These are phyloP conservation scores for Candida pseudoglaebosa DNA, from an alignment of 805 yeast genomes.

Conservation along the genomic window DNA sequence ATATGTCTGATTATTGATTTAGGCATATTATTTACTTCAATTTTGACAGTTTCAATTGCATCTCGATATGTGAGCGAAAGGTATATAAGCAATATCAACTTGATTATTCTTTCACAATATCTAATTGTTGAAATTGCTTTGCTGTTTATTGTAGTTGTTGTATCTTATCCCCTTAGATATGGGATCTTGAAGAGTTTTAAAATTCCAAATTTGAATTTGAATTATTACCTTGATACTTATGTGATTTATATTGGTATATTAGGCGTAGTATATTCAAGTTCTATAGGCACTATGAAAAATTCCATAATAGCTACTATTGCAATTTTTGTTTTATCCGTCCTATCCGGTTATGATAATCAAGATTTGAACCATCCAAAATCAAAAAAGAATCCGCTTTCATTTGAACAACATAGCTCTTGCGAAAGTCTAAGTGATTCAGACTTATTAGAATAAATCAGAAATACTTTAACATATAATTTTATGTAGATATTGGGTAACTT, in stretches of 20 bases:
- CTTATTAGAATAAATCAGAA: too few species aligned
- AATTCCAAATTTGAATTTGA: background rate
- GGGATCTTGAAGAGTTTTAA: background rate
- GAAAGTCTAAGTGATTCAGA: background rate
- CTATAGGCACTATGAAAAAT: background rate
- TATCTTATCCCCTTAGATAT: background rate
- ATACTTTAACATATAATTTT: too few species aligned
- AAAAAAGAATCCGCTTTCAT: too few species aligned
- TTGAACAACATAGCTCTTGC: too few species aligned
- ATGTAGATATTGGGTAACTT: too few species aligned
- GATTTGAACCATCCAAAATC: too few species aligned
- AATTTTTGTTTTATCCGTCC: background rate
- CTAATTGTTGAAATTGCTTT: background rate
- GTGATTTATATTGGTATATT: background rate
- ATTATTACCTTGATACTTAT: background rate
- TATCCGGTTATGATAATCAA: background rate
- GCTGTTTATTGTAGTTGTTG: background rate
- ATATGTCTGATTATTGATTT: background rate
- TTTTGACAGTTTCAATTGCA: background rate
- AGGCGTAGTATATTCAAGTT: constrained; percentile 1
- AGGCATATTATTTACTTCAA: background rate
- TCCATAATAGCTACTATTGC: background rate
- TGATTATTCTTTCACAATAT: background rate
- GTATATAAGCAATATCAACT: background rate
- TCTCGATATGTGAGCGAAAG: background rate